Evolutionary conservation across 352 stramenopile species (phyloP), one percentile per base, ranked within the genome.

Genomic region (Aphanomyces stellatus): DNA sequence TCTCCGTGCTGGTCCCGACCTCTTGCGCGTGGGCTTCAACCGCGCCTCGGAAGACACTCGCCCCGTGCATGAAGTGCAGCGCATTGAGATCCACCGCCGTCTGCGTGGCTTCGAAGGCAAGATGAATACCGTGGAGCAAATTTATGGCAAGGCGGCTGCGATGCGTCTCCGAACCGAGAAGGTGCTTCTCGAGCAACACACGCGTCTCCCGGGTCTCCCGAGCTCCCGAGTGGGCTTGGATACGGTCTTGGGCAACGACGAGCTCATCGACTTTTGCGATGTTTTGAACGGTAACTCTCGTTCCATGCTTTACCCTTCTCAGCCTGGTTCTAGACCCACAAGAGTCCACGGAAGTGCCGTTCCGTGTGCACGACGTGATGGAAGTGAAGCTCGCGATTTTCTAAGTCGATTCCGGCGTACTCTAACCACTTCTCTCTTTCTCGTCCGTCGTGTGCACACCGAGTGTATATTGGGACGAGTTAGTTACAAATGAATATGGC

Each of bases 151-250:
- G 74, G 86, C 78, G n/a, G 86, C 86, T 24, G 80, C 86, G 64
- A 94, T 94, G 86, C 86, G 86, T 75, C 71, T 94, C 67, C 86
- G 86, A 69, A 92, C 86, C n/a, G 86, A 94, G 53, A 94, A 94
- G 73, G 68, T 80, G n/a, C 75, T 94, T 59, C 76, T 94, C 63
- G 82, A 94, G 71, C 83, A 94, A 75, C 91, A 90, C 72, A 79
- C 65, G 84, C 84, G 86, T 73, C 79, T 94, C n/a, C 86, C 86
- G 22, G 86, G 86, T 43, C 74, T 94, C 2, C 83, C 83, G 51
- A 92, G 83, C 75, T 90, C 86, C 59, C 82, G 75, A 61, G 76
- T 71, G 13, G 86, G 86, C 33, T 69, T 92, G 28, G 86, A 94
- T 70, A 94, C 86, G 53, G 65, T 94, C 68, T 90, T 80, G 24